Evolutionary conservation across 192 early-diverging fungal genomes (phyloP).

Genomic region (Irineochytrium annulatum): DNA sequence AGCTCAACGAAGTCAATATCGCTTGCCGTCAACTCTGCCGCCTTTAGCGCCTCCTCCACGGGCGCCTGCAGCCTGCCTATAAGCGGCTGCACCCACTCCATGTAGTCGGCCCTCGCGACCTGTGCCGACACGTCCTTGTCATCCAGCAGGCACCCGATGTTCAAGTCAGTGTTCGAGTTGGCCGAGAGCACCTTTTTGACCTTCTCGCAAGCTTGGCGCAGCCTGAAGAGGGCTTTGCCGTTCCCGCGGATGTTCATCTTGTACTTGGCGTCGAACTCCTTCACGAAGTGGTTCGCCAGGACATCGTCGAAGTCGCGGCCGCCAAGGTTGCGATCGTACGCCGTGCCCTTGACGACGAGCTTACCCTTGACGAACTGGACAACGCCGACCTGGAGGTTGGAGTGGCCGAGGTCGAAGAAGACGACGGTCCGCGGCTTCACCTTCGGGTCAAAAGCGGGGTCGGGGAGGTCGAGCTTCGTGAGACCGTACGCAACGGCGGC

Average conservation of each 20-base stretch:
- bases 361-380: conserved; percentile 93
- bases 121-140: conserved; percentile 84
- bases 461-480: conserved; percentile 92
- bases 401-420: conserved; percentile 91
- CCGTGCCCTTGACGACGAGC: conserved; percentile 80
- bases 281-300: conserved; percentile 74
- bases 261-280: conserved; percentile 87
- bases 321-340: conserved; percentile 88
- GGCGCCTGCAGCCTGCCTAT: conserved; percentile 67
- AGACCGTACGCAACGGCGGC: conserved; percentile 93
- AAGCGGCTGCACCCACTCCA: conserved; percentile 68
- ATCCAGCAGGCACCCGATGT: conserved; percentile 91
- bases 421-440: conserved; percentile 78
- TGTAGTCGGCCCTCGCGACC: conserved; percentile 78
- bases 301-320: conserved; percentile 91
- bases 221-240: conserved; percentile 82
- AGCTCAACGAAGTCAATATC: conserved; percentile 92
- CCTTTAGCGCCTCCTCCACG: conserved; percentile 68
- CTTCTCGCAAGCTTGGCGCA: conserved; percentile 81
- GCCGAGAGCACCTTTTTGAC: conserved; percentile 93
- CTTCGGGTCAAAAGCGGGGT: conserved; percentile 54
- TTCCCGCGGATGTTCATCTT: conserved; percentile 84
- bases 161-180: conserved; percentile 82
- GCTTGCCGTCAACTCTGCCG: conserved; percentile 65
- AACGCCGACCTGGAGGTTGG: conserved; percentile 74